Evolutionary conservation across 441 rosid genomes (phyloP), one percentile per base, ranked within the genome.

Genomic region (Macaranga tanarius): DNA sequence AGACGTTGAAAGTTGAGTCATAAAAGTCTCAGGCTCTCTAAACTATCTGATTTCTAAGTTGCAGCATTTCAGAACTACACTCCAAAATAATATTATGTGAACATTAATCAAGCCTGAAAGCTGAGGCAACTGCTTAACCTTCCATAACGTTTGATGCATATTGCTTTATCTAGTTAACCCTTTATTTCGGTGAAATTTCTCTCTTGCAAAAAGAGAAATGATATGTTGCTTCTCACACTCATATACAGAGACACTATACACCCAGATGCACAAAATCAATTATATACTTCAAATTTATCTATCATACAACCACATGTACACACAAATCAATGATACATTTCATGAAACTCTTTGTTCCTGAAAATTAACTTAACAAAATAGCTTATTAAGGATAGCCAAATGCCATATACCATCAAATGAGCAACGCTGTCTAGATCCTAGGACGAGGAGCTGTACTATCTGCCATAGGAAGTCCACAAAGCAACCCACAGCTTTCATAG

Each of bases 401-500:
- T 19, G 19, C 70, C 62, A 65, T 73, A 60, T 80, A 80, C 84
- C 81, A 72, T 80, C 28, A 72, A 56, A 76, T 13, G 61, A 71
- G 73, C 42, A 54, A 67, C 38, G 57, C 26, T 40, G 72, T 66
- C 71, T 80, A 70, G 57, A 77, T 68, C 72, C 76, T 71, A 79
- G 74, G 67, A 73, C 28, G 75, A 78, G 54, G 42, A 74, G 73
- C 64, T 58, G 65, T 66, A 67, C 73, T 71, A 58, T 69, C 79
- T 71, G 50, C 70, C 75, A 62, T 50, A 69, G 69, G 78, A 76
- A 73, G 65, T 82, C 77, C 48, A 65, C 79, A 75, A 40, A 75
- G 80, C 71, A 73, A 77, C 73, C 78, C 79, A 69, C 73, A 73
- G 79, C 77, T 64, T 81, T 71, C 73, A 71, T 26, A 28, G 75